Conservation (phyloP, 2,329 filamentous ascomycete species). For the Ophiocordyceps unilateralis region DNA sequence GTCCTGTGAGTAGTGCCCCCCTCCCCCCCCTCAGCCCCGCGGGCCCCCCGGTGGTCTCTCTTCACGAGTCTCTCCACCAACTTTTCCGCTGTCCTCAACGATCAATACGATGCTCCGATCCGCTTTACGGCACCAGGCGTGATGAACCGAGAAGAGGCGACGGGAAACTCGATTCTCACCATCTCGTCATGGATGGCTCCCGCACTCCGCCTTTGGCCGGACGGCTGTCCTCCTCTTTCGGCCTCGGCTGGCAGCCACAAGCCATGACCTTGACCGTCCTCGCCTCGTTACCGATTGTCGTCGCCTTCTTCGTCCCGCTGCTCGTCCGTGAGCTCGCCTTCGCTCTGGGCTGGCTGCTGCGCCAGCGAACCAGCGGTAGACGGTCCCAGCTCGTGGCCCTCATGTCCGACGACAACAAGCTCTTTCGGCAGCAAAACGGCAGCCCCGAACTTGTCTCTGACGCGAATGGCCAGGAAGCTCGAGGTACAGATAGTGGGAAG, state of each 20-base stretch:
- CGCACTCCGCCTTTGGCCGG: slow-evolving; percentile 12
- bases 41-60: no score
- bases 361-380: slow-evolving; percentile 45
- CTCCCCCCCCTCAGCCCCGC: no score
- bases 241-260: slow-evolving; percentile 11
- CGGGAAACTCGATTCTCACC: background rate
- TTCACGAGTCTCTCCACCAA: no score
- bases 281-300: slow-evolving; percentile 6
- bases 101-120: background rate
- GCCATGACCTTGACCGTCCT: slow-evolving; percentile 9
- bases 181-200: slow-evolving; percentile 9
- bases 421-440: slow-evolving; percentile 16
- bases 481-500: no score
- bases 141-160: background rate
- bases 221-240: slow-evolving; percentile 11
- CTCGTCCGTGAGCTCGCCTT: slow-evolving; percentile 19
- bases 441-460: slow-evolving; percentile 46
- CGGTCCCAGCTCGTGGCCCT: slow-evolving; percentile 37
- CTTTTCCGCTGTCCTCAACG: background rate
- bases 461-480: no score
- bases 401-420: slow-evolving; percentile 27
- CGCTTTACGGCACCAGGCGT: background rate
- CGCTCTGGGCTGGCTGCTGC: slow-evolving; percentile 41
- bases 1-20: no score
- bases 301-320: slow-evolving; percentile 10